phyloP scores from a whole-genome alignment of 192 early-diverging fungal genomes.

The Umbelopsis isabellina region DNA sequence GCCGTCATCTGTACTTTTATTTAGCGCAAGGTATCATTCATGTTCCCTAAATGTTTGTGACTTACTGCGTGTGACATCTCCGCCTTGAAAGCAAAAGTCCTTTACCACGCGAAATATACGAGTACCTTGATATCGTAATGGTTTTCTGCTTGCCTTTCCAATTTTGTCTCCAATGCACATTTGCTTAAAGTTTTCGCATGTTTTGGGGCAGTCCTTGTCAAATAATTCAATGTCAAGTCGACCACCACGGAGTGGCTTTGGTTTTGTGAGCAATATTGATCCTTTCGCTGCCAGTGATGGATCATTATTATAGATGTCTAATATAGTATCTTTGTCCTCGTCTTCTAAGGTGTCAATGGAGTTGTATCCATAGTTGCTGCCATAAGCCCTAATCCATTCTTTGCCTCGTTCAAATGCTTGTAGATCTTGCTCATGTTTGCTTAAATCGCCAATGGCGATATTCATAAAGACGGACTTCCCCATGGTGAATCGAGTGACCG shows the following conservation, averaged over 20 bases:
- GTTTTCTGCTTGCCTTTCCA: slow-evolving; percentile 43
- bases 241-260: slow-evolving; percentile 30
- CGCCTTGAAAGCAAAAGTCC: slow-evolving; percentile 46
- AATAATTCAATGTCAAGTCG: slow-evolving; percentile 33
- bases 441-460: slow-evolving; percentile 36
- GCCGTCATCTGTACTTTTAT: slow-evolving; percentile 35
- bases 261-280: slow-evolving; percentile 24
- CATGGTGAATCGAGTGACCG: not conserved
- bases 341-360: not conserved
- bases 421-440: not conserved
- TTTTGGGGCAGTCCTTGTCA: slow-evolving; percentile 39
- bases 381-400: slow-evolving; percentile 27
- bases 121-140: slow-evolving; percentile 34
- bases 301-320: slow-evolving; percentile 34
- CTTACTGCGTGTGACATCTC: slow-evolving; percentile 46
- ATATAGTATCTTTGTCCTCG: slow-evolving; percentile 36
- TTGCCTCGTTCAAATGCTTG: slow-evolving; percentile 18
- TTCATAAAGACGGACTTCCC: slow-evolving; percentile 26
- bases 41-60: not conserved
- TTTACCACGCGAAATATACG: slow-evolving; percentile 38
- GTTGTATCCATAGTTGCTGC: slow-evolving; percentile 33
- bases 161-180: slow-evolving; percentile 40
- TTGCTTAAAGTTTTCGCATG: slow-evolving; percentile 40
- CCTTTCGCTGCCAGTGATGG: slow-evolving; percentile 21
- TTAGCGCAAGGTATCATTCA: not conserved